A percentile compares a stretch with the other conserved stretches of the same genome.
phyloP scores from a whole-genome alignment of 1,284 basidiomycete genomes.

The Fomitopsis pinicola region DNA sequence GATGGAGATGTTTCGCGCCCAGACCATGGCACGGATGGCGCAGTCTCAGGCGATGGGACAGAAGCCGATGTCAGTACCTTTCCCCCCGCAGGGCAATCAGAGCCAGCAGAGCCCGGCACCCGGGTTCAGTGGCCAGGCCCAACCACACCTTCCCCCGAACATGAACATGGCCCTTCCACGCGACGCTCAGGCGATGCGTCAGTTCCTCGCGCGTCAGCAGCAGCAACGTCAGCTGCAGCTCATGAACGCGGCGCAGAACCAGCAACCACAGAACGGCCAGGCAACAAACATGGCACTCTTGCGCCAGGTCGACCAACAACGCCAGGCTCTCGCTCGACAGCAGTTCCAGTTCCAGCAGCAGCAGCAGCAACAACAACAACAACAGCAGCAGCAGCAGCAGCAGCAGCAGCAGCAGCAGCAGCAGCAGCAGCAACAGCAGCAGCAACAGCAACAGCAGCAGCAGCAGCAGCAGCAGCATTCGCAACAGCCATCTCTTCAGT shows the following conservation, averaged over 20 bases:
- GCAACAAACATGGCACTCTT: background rate
- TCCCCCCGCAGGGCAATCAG: constrained; percentile 34
- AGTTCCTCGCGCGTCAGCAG: constrained; percentile 23
- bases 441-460: constrained; percentile 15
- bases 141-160: constrained; percentile 22
- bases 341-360: constrained; percentile 15
- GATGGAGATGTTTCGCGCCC: constrained; percentile 45
- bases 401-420: constrained; percentile 23
- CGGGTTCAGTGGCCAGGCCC: constrained; percentile 21
- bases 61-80: constrained; percentile 1
- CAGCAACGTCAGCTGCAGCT: constrained; percentile 44
- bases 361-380: constrained; percentile 15
- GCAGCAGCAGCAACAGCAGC: constrained; percentile 17
- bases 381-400: constrained; percentile 16
- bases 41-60: constrained; percentile 32
- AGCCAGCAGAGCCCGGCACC: background rate
- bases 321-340: constrained; percentile 23
- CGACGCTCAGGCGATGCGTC: background rate
- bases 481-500: constrained; percentile 13
- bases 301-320: constrained; percentile 10
- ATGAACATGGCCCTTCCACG: constrained; percentile 25
- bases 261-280: constrained; percentile 30
- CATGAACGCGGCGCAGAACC: constrained; percentile 41
- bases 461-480: constrained; percentile 10
- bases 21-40: constrained; percentile 29